Evolutionary conservation across 2,329 filamentous ascomycete genomes (phyloP), one percentile per base, ranked within the genome.

Genomic region (Orbilia ellipsospora): DNA sequence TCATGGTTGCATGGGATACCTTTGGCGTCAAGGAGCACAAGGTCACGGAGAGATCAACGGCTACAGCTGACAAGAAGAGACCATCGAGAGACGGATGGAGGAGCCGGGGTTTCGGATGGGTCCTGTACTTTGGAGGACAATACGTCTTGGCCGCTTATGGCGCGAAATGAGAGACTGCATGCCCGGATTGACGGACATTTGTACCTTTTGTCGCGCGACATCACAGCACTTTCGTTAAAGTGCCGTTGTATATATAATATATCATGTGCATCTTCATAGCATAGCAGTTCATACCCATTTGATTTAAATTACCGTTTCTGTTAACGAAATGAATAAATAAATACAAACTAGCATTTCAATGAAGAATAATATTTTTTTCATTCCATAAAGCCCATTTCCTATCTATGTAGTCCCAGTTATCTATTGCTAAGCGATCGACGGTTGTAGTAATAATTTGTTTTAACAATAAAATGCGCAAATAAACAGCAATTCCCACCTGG

Each of bases 1-100:
- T 72, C 1, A 70, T 77, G 54, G 73, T 77, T 18, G 73, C 66
- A 4, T 77, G 73, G 73, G 73, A 77, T 59, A 72, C 67, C 4
- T 77, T 77, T 51, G 66, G 64, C 3, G 52, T 75, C 4, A 69
- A 69, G 20, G 60, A 63, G 20, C n/a, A 31, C 4, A 73, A 67
- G 12, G 36, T 31, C 6, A 20, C 48, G 2, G 40, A 59, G 13
- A 23, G n/a, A 28, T 57, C 12, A 20, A 26, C 45, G 2, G 16
- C 57, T 15, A 70, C 57, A 2, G n/a, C 42, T 2, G 51, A 54
- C 10, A 36, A n/a, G 18, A 50, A 23, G 23, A 20, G 31, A 12
- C 8, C 26, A n/a, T 59, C 48, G 12, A 61, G 73, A 18, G 60
- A 66, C 18, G 73, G 73, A 8, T 77, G 73, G 73, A 66, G 48